phyloP scores from a whole-genome alignment of 2,329 filamentous ascomycete genomes.

The Trichothecium roseum region DNA sequence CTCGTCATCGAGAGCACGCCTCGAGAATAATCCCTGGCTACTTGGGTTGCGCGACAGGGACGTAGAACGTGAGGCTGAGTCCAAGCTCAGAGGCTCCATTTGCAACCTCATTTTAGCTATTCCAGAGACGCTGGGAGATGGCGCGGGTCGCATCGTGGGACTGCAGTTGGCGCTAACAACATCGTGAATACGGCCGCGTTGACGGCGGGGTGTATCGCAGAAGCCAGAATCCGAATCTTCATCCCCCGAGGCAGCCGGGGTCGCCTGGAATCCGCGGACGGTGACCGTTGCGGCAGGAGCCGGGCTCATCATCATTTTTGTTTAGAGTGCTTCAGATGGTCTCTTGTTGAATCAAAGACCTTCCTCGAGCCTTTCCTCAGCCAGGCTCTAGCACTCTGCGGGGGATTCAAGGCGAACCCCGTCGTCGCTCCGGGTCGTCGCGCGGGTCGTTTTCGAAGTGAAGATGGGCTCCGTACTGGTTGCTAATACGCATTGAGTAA shows the following conservation, averaged over 20 bases:
- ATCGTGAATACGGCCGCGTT: constrained; percentile 36
- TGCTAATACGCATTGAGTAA: constrained; percentile 47
- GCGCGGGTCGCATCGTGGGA: constrained; percentile 39
- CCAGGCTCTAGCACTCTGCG: neutral
- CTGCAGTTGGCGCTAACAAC: constrained; percentile 55
- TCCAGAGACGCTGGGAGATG: constrained; percentile 52
- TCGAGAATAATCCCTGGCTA: constrained; percentile 11
- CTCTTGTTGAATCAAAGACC: constrained; percentile 3
- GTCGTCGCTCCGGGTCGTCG: constrained; percentile 49
- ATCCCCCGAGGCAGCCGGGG: constrained; percentile 43
- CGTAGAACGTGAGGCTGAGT: constrained; percentile 41
- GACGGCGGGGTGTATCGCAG: constrained; percentile 25
- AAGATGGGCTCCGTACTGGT: constrained; percentile 36
- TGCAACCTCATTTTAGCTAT: constrained; percentile 77
- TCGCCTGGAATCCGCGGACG: constrained; percentile 46
- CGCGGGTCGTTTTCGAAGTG: constrained; percentile 40
- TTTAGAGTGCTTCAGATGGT: too few species aligned
- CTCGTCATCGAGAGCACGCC: constrained; percentile 22
- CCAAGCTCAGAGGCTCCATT: constrained; percentile 66
- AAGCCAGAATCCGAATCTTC: constrained; percentile 43
- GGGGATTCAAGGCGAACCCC: constrained; percentile 34
- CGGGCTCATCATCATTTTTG: constrained; percentile 31
- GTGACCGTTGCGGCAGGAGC: constrained; percentile 40
- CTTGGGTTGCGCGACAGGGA: constrained; percentile 45
- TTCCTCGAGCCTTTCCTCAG: neutral